Conservation (phyloP, 345 rosid species). For the Chamaenerion angustifolium region DNA sequence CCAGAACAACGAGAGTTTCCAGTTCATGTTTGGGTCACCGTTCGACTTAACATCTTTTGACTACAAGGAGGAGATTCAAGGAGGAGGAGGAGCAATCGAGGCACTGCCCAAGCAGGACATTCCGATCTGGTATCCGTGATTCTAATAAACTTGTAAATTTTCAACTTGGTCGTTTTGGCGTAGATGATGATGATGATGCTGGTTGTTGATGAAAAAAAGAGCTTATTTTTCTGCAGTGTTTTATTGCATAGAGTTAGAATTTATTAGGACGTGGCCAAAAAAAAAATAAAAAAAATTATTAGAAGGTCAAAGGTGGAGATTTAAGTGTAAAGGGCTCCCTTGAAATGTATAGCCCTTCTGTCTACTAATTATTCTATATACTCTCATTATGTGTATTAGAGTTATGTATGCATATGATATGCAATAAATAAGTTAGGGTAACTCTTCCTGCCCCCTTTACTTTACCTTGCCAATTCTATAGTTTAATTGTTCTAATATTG, state of each 20-base stretch:
- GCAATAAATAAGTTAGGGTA: constrained; percentile 19
- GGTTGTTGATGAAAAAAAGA: neutral
- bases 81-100: constrained; percentile 39
- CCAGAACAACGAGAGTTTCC: constrained; percentile 19
- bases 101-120: constrained; percentile 51
- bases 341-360: neutral
- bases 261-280: too few species aligned
- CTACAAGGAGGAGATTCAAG: constrained; percentile 56
- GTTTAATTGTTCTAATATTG: too few species aligned
- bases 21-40: constrained; percentile 49
- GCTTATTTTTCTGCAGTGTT: neutral
- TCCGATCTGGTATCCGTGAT: constrained; percentile 50
- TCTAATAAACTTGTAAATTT: neutral
- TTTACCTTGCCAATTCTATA: too few species aligned
- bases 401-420: constrained; percentile 15
- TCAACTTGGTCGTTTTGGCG: neutral
- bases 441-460: neutral
- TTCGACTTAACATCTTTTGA: constrained; percentile 50
- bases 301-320: neutral
- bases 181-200: too few species aligned
- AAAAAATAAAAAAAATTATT: too few species aligned
- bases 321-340: neutral
- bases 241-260: neutral
- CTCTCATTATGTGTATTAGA: neutral
- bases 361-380: constrained; percentile 3